A percentile compares a stretch with the other conserved stretches of the same genome.
These are phyloP conservation scores for Fusarium fracticaudum DNA, from an alignment of 2,329 filamentous ascomycete species.

Conservation along the genomic window DNA sequence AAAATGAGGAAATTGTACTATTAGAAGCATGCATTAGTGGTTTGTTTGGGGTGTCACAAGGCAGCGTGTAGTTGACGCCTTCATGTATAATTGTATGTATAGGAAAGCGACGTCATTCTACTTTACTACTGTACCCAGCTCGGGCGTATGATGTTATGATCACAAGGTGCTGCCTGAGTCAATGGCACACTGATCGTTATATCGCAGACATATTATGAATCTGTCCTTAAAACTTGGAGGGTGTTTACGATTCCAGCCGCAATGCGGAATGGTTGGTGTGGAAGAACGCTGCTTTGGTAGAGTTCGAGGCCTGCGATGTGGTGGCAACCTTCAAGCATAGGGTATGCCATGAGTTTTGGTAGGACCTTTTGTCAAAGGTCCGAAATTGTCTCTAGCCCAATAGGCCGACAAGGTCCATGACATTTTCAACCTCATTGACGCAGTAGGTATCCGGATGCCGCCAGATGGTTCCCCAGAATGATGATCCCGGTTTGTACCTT, in stretches of 20 bases:
- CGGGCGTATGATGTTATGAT: background rate
- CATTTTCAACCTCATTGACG: conserved; percentile 10
- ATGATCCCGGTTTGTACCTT: conserved; percentile 17
- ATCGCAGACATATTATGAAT: background rate
- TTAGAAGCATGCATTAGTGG: conserved; percentile 42
- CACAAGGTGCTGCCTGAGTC: background rate
- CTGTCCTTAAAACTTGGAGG: background rate
- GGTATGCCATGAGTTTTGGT: background rate
- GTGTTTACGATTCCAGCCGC: background rate
- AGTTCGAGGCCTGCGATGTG: conserved; percentile 34
- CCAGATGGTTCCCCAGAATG: background rate
- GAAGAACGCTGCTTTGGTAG: background rate
- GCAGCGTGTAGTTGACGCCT: conserved; percentile 30
- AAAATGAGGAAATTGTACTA: conserved; percentile 42
- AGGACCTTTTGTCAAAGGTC: conserved; percentile 11
- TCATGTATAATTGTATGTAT: conserved; percentile 42
- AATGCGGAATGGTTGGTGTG: background rate
- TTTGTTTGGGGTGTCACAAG: conserved; percentile 25
- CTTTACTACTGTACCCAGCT: background rate
- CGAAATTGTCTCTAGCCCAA: conserved; percentile 26
- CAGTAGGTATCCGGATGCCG: conserved; percentile 2
- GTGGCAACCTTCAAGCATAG: conserved; percentile 22
- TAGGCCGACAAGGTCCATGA: conserved; percentile 5
- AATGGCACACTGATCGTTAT: background rate
- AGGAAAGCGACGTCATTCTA: conserved; percentile 36